These are phyloP conservation scores for Aurifilum marmelostoma DNA, from an alignment of 2,329 filamentous ascomycete genomes.

Conservation along the genomic window DNA sequence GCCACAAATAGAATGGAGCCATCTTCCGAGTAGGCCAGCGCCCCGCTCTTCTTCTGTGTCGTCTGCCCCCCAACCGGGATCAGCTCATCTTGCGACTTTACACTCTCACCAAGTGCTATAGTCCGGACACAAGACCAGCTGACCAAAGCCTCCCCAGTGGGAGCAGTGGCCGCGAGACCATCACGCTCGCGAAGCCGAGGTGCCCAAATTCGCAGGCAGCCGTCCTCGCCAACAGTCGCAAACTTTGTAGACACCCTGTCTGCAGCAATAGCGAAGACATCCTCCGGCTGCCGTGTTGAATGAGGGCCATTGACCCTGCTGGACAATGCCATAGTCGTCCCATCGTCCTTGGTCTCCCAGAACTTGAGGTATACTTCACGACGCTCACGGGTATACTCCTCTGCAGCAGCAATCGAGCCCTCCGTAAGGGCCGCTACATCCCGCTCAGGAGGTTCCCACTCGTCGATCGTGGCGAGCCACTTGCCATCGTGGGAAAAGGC, in stretches of 20 bases:
- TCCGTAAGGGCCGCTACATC: conserved; percentile 65
- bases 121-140: conserved; percentile 74
- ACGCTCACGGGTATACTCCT: conserved; percentile 53
- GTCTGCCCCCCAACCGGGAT: conserved; percentile 37
- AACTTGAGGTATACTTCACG: conserved; percentile 87
- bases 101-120: conserved; percentile 52
- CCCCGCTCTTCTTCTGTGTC: conserved; percentile 56
- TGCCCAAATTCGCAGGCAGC: conserved; percentile 79
- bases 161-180: conserved; percentile 66
- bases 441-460: conserved; percentile 76
- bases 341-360: conserved; percentile 69
- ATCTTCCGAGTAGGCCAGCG: conserved; percentile 79
- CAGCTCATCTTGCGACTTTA: conserved; percentile 40
- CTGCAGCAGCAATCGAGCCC: conserved; percentile 41
- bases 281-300: conserved; percentile 55
- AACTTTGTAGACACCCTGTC: conserved; percentile 74
- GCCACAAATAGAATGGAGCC: conserved; percentile 80
- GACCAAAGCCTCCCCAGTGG: conserved; percentile 60
- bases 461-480: conserved; percentile 91
- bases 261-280: conserved; percentile 73
- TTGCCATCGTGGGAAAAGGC: conserved; percentile 78
- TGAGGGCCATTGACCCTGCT: conserved; percentile 87
- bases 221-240: conserved; percentile 83
- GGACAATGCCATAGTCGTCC: conserved; percentile 71
- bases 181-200: conserved; percentile 70